phyloP scores from a whole-genome alignment of 306 rosid species.

The Comarum palustre region DNA sequence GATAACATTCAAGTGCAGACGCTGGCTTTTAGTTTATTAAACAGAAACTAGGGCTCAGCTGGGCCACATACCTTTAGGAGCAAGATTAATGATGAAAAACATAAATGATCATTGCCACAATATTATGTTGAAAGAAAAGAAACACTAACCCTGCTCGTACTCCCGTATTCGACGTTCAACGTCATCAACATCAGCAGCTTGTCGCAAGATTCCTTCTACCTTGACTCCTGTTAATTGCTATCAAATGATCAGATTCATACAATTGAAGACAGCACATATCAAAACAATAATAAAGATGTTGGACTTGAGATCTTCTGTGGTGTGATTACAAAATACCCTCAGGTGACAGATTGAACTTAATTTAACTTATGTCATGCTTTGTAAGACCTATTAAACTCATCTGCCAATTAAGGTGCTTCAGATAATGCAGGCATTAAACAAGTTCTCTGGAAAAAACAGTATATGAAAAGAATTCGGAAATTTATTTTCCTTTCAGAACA shows the following conservation, averaged over 20 bases:
- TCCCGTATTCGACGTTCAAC: constrained; percentile 84
- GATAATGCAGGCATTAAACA: background rate
- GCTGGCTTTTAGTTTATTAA: constrained; percentile 1
- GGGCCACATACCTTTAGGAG: constrained; percentile 4
- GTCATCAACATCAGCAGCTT: constrained; percentile 97
- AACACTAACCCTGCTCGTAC: constrained; percentile 74
- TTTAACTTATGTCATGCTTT: background rate
- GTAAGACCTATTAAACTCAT: background rate
- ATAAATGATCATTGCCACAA: constrained; percentile 7
- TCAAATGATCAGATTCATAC: constrained; percentile 26
- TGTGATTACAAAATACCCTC: background rate
- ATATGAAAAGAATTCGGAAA: background rate
- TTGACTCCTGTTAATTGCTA: constrained; percentile 55
- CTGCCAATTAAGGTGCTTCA: background rate
- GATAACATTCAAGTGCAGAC: constrained; percentile 12
- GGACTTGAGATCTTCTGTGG: background rate
- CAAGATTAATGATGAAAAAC: constrained; percentile 13
- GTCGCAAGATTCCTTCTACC: constrained; percentile 91
- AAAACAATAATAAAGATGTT: constrained; percentile 20
- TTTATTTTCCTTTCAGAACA: background rate
- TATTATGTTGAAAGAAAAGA: constrained; percentile 8
- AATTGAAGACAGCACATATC: constrained; percentile 8
- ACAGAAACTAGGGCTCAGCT: constrained; percentile 16
- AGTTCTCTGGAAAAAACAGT: background rate
- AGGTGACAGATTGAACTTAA: constrained; percentile 8